Percentiles rank a stretch among this genome's conserved stretches.
phyloP scores from a whole-genome alignment of 345 rosid species.

The Turritis glabra region DNA sequence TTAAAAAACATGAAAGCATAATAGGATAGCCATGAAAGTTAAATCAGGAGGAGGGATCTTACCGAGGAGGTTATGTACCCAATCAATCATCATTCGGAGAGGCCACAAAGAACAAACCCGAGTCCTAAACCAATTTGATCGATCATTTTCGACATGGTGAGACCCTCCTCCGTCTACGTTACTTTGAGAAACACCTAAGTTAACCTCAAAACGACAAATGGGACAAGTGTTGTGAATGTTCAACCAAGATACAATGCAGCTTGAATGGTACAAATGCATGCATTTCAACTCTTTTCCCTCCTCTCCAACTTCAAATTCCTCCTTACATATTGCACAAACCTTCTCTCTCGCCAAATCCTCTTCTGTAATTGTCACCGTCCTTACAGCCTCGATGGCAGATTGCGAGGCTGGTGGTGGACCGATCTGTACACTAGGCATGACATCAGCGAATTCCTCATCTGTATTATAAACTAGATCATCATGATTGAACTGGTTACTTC shows the following conservation, averaged over 20 bases:
- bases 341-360: slow-evolving; percentile 38
- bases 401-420: slow-evolving; percentile 55
- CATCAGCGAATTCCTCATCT: slow-evolving; percentile 28
- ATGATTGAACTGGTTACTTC: slow-evolving; percentile 2
- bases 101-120: slow-evolving; percentile 28
- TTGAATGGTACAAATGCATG: slow-evolving; percentile 67
- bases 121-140: slow-evolving; percentile 12
- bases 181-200: slow-evolving; percentile 1
- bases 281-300: slow-evolving; percentile 63
- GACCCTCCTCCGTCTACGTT: background rate
- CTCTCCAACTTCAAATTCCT: slow-evolving; percentile 57
- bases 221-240: slow-evolving; percentile 72
- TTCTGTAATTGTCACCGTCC: slow-evolving; percentile 39
- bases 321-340: slow-evolving; percentile 78
- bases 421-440: slow-evolving; percentile 32
- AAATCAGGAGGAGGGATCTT: slow-evolving; percentile 24
- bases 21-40: slow-evolving; percentile 30
- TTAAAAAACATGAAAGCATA: slow-evolving; percentile 25
- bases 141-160: background rate
- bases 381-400: slow-evolving; percentile 57
- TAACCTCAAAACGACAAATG: slow-evolving; percentile 58
- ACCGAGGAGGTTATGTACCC: slow-evolving; percentile 27
- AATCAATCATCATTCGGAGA: slow-evolving; percentile 26
- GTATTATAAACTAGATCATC: slow-evolving; percentile 20
- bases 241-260: slow-evolving; percentile 77